Evolutionary conservation across 371 early-diverging fungal species (phyloP), one percentile per base, ranked within the genome.

Genomic region (Mortierella sp.): DNA sequence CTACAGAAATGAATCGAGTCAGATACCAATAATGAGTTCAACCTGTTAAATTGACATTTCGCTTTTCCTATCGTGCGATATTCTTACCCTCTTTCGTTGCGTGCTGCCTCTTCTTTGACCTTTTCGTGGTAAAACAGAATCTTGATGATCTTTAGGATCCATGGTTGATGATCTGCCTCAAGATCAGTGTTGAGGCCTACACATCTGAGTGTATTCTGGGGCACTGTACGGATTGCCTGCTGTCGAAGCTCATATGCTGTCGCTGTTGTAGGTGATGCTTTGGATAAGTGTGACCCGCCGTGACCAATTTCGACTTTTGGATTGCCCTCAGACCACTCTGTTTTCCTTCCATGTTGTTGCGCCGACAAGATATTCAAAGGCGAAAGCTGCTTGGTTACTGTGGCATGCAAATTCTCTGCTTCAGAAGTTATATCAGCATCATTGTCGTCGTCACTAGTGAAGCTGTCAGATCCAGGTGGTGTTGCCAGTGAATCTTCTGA

Each of bases 61-160:
- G 7, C 35, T 17, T 19, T 28, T 37, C 40, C 8, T 2, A 29
- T 7, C 17, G 35, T 31, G 19, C 23, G 15, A 22, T 31, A 23
- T 31, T 29, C 63, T 49, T 61, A 69, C 45, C 80, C 76, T 55
- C 37, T 54, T 19, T 68, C 71, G 26, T 59, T 23, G 19, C 32
- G 15, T 13, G 31, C 49, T 12, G 77, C 77, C 26, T 80, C 75
- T 8, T 72, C 68, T 40, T 85, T 80, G 35, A 84, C 73, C 40
- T 78, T 57, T 60, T 90, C 91, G 37, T 90, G 84, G 72, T 89
- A 93, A 37, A 91, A 90, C 67, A 93, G 55, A 58, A 93, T 85
- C 80, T 89, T 90, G 66, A 93, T 83, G 13, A 93, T 49, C 6
- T 85, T 86, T 76, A 90, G 86, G 9, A 87, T 86, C 91, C 91